Evolutionary conservation across 2,329 filamentous ascomycete genomes (phyloP), one percentile per base, ranked within the genome.

Genomic region (Bisporella sp.): DNA sequence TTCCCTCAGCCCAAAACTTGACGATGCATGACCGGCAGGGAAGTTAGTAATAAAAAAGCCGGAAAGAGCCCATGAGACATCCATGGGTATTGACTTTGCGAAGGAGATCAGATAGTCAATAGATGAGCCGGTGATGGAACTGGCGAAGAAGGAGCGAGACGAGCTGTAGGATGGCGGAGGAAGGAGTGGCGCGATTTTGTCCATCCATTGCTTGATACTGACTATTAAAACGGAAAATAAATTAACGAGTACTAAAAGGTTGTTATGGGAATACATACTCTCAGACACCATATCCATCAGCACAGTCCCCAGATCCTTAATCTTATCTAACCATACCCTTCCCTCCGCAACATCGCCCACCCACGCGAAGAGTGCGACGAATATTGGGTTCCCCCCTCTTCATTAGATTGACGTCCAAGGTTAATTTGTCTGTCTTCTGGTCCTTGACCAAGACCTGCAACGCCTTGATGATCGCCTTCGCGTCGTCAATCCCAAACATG

Each of bases 291-390:
- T 48, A 35, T 48, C 40, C 46, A 48, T 43, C 5, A 48, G n/a
- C 8, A 42, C 37, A 31, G 39, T 32, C 12, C 46, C 46, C n/a
- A 42, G 39, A 4, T 29, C 28, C n/a, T 35, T 40, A 11, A 41
- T 6, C 39, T 42, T 41, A 7, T 41, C 46, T 4, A 31, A 13
- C 12, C 12, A 49, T 21, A 21, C 12, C 47, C 6, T 32, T n/a
- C 41, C 47, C 4, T 13, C 47, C n/a, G 43, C 47, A 9, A 44
- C 12, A 44, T 49, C 47, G 31, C 12, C 11, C 4, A 12, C 9
- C 47, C 47, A 49, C 11, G 30, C 13, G 35, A 49, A 49, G n/a
- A 45, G 28, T n/a, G 35, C 35, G n/a, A 44, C 37, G 13, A 49
- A 37, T n/a, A 37, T 37, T n/a, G n/a, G 33, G 7, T 37, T 7